Percentiles rank a stretch among this genome's conserved stretches.
Evolutionary conservation across 2,329 filamentous ascomycete genomes (phyloP).

Genomic region (Aureobasidium sp.): DNA sequence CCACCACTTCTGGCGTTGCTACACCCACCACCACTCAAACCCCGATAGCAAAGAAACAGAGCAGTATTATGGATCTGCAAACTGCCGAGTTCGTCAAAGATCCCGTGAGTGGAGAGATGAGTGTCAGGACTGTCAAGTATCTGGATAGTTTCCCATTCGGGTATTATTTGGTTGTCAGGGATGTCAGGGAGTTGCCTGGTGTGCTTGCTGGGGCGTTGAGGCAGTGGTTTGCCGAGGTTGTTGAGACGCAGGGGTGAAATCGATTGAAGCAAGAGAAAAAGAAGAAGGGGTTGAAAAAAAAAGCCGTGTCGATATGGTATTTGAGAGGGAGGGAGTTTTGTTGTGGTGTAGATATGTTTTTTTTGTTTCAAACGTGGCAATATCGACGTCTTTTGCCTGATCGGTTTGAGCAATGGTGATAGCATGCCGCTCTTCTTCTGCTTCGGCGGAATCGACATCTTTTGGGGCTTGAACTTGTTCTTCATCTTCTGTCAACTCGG

Average conservation of each 20-base stretch:
- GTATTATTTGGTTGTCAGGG: constrained; percentile 91
- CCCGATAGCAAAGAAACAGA: constrained; percentile 44
- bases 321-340: no score
- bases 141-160: constrained; percentile 94
- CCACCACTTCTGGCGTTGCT: neutral
- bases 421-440: no score
- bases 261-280: no score
- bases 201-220: constrained; percentile 82
- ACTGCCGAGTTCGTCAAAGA: constrained; percentile 75
- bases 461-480: no score
- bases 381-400: no score
- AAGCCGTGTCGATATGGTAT: no score
- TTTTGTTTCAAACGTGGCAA: no score
- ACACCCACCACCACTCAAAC: constrained; percentile 22
- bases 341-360: no score
- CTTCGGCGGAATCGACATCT: no score
- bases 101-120: constrained; percentile 52
- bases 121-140: constrained; percentile 79
- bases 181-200: constrained; percentile 82
- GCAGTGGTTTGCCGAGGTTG: constrained; percentile 85
- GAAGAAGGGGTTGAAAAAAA: neutral
- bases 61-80: constrained; percentile 78
- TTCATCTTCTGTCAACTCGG: neutral
- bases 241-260: constrained; percentile 31
- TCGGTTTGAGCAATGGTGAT: no score